Evolutionary conservation across 116 monocot species (phyloP).

Genomic region (Dioscorea cayenensis): DNA sequence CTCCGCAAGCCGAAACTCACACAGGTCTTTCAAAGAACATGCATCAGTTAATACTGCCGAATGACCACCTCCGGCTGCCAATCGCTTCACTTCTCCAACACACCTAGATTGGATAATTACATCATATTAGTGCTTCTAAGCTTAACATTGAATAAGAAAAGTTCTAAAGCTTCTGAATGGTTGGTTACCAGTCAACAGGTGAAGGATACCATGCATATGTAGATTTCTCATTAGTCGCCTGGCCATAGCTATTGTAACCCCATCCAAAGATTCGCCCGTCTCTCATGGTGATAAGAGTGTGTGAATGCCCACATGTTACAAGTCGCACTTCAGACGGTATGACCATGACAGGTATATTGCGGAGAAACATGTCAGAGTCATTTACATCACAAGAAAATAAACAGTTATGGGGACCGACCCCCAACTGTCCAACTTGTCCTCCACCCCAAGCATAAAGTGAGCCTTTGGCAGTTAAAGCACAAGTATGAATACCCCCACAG

Average conservation of each 20-base stretch:
- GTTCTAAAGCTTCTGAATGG: not conserved
- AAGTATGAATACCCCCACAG: conserved; percentile 89
- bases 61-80: conserved; percentile 96
- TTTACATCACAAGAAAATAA: conserved; percentile 57
- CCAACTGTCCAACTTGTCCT: conserved; percentile 76
- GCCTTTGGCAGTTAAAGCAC: conserved; percentile 61
- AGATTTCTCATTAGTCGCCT: conserved; percentile 76
- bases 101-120: conserved; percentile 39
- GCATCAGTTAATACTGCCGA: conserved; percentile 96
- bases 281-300: conserved; percentile 71
- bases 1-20: conserved; percentile 89
- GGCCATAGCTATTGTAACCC: conserved; percentile 93
- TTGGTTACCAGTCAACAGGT: conserved; percentile 74
- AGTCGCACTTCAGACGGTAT: conserved; percentile 62
- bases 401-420: conserved; percentile 53
- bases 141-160: not conserved
- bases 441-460: conserved; percentile 94
- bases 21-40: conserved; percentile 76
- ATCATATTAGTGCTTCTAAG: not conserved
- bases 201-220: conserved; percentile 89
- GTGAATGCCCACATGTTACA: conserved; percentile 86
- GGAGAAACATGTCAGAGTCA: conserved; percentile 47
- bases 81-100: conserved; percentile 71
- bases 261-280: conserved; percentile 87
- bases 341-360: conserved; percentile 64